These are phyloP conservation scores for Euphorbia corollata DNA, from an alignment of 441 rosid genomes.

Conservation along the genomic window DNA sequence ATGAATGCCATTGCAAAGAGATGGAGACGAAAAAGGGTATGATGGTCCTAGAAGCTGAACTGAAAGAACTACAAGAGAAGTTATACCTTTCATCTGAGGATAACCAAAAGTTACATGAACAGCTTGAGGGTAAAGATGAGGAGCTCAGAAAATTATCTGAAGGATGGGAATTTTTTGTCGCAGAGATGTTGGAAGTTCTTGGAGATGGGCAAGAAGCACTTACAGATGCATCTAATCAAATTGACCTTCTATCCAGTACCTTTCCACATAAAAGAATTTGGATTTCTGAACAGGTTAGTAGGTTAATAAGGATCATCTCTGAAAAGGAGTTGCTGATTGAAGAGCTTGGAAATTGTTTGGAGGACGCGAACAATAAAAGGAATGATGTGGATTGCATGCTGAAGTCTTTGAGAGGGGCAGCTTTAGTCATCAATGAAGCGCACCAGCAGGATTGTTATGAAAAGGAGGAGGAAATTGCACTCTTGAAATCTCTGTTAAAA, in stretches of 20 bases:
- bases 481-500: slow-evolving; percentile 49
- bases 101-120: slow-evolving; percentile 45
- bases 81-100: slow-evolving; percentile 41
- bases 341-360: slow-evolving; percentile 74
- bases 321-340: slow-evolving; percentile 74
- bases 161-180: slow-evolving; percentile 70
- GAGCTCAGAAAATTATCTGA: slow-evolving; percentile 50
- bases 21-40: slow-evolving; percentile 38
- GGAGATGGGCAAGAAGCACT: slow-evolving; percentile 64
- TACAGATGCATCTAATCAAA: slow-evolving; percentile 64
- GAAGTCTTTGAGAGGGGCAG: slow-evolving; percentile 82
- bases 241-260: slow-evolving; percentile 57
- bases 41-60: slow-evolving; percentile 41
- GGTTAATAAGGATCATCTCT: slow-evolving; percentile 50
- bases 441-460: slow-evolving; percentile 76
- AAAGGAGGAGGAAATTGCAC: slow-evolving; percentile 57
- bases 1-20: slow-evolving; percentile 65
- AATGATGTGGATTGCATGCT: slow-evolving; percentile 77
- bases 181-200: slow-evolving; percentile 75
- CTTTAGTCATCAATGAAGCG: slow-evolving; percentile 76
- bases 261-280: slow-evolving; percentile 76
- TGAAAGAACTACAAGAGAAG: slow-evolving; percentile 53
- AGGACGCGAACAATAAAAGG: slow-evolving; percentile 69
- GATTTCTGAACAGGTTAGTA: slow-evolving; percentile 85
- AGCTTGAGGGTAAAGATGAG: slow-evolving; percentile 53